Percentiles rank a stretch among this genome's conserved stretches.
Evolutionary conservation across 1,284 basidiomycete species (phyloP).

Genomic region (Sporisorium graminicola): DNA sequence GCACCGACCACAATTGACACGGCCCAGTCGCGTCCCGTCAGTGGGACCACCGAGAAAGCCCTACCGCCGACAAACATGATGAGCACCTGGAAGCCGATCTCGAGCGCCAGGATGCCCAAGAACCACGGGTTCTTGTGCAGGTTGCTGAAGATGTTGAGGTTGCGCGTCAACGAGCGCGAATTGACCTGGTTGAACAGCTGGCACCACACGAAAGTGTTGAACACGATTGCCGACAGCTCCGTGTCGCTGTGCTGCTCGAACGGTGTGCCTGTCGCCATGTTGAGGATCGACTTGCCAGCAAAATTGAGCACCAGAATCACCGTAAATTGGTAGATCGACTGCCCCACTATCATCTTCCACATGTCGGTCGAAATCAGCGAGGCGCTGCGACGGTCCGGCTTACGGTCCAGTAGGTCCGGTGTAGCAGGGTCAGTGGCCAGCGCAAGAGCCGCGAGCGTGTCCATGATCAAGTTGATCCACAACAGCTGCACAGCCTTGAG

Average conservation of each 20-base stretch:
- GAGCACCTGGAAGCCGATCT: slow-evolving; percentile 85
- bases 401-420: slow-evolving; percentile 83
- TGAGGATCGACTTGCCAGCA: slow-evolving; percentile 79
- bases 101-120: slow-evolving; percentile 85
- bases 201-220: slow-evolving; percentile 96
- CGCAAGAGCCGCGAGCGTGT: slow-evolving; percentile 96
- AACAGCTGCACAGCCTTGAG: slow-evolving; percentile 94
- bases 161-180: slow-evolving; percentile 84
- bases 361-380: slow-evolving; percentile 87
- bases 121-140: slow-evolving; percentile 87
- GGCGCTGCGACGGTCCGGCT: slow-evolving; percentile 87
- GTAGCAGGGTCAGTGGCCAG: slow-evolving; percentile 95
- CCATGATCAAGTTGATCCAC: slow-evolving; percentile 95
- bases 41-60: slow-evolving; percentile 88
- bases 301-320: slow-evolving; percentile 92
- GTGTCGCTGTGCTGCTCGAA: slow-evolving; percentile 70
- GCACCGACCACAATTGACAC: slow-evolving; percentile 88
- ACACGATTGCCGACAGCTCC: slow-evolving; percentile 86
- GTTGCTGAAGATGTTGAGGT: slow-evolving; percentile 90
- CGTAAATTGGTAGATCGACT: slow-evolving; percentile 87
- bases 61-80: slow-evolving; percentile 92
- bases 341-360: slow-evolving; percentile 89
- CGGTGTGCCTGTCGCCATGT: slow-evolving; percentile 67
- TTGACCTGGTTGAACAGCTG: slow-evolving; percentile 84
- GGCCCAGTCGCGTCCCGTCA: slow-evolving; percentile 87